Base-by-base conservation (phyloP, 129 eudicot species). In the Artemisia tridentata region DNA sequence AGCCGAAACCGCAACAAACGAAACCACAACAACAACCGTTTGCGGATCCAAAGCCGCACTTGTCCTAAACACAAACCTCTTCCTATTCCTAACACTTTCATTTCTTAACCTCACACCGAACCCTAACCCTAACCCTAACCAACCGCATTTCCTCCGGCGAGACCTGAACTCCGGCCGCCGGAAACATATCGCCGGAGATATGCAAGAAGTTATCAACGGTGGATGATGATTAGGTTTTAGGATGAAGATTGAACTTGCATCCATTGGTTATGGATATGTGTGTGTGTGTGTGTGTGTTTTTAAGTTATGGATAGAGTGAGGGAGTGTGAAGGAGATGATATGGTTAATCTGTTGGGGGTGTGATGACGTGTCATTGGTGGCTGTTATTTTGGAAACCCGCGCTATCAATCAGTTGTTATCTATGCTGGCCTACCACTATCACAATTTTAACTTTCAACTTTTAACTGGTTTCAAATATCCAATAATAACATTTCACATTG, bases 1-100 rank as follows among this genome's bases (percentile, higher is more conserved):
- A 43, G 98, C 95, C 0, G 98, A 86, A 69, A 86, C 87, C 3
- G 95, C 76, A 9, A 88, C 86, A 46, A 83, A 84, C 21, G 87
- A 82, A 41, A 81, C 86, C 0, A 84, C 79, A 11, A 83, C 76
- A 58, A 80, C 63, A 72, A 81, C 57, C 11, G 96, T 71, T 43
- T 83, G 84, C 23, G 89, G 58, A 54, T 72, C 75, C 21, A 92
- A 65, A 57, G 84, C 66, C 12, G 84, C 80, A 61, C 91, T 73
- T 8, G 98, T 91, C 68, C 69, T 80, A 63, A 74, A 54, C 12
- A 78, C 10, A 43, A 84, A 46, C 65, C 69, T 72, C 70, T 65
- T 72, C 14, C 45, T 66, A 2, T 38, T 18, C 64, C 20, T 64
- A 63, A 71, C 43, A 43, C 65, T 52, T n/a, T 63, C 67, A 55